phyloP scores from a whole-genome alignment of 768 basidiomycete genomes.

The Panaeolus cyanescens region DNA sequence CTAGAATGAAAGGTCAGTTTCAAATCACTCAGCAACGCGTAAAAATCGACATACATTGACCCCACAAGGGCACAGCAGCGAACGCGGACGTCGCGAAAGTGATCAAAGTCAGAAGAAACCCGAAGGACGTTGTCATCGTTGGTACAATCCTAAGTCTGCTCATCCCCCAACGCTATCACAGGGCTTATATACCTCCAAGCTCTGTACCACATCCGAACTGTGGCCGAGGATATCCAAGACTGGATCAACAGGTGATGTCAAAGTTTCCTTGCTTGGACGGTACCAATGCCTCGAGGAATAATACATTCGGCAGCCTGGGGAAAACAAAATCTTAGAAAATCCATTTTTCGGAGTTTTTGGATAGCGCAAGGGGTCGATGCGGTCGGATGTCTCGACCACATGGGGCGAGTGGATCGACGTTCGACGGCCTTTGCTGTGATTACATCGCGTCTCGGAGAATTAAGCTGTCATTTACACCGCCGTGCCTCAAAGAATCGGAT shows the following conservation, averaged over 20 bases:
- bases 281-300: not conserved
- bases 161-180: not conserved
- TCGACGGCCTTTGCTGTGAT: not conserved
- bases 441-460: not conserved
- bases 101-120: not conserved
- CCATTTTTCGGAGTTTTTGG: not conserved
- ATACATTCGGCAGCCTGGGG: not conserved
- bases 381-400: not conserved
- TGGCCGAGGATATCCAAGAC: not conserved
- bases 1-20: not conserved
- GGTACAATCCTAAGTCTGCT: not conserved
- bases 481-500: not conserved
- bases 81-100: not conserved
- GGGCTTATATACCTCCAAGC: not conserved
- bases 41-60: constrained; percentile 6
- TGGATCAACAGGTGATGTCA: not conserved
- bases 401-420: not conserved
- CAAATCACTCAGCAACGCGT: not conserved
- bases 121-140: not conserved
- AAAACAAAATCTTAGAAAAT: not conserved
- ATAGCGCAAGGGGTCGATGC: not conserved
- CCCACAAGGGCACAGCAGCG: constrained; percentile 8
- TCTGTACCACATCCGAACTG: constrained; percentile 1
- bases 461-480: not conserved
- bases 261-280: not conserved